Base-by-base conservation (phyloP, 805 yeast species). In the Jamesozyma jinghongensis region DNA sequence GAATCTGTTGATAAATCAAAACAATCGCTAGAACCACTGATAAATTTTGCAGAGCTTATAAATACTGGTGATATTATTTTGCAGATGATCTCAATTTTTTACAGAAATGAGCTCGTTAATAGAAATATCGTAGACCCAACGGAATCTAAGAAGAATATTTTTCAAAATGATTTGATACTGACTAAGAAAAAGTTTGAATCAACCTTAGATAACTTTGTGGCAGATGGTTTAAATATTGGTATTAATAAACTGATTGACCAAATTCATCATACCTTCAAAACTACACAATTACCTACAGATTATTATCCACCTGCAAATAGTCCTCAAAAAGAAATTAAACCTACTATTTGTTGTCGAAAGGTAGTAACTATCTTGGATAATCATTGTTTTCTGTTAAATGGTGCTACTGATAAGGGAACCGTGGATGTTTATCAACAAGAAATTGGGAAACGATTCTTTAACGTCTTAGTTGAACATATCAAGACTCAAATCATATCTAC, bases 401-500 rank as follows among this genome's bases (percentile, higher is more conserved):
- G 87, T 2, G 74, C 92, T 4, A 85, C 96, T 0, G 97, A 90
- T 41, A 85, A 81, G 55, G 74, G 86, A 1, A 81, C 94, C 11
- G 73, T 88, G 19, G 97, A 88, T 50, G 94, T 90, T 0, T 92
- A 87, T 56, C 92, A 88, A 52, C 95, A 88, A 56, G 98, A 92
- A 54, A 79, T 90, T 27, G 95, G 95, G 0, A 85, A 86, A 58
- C 61, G 97, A 33, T 80, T 92, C 45, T 86, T 85, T 54, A 78
- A 74, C 30, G 69, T 79, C 1, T 65, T 92, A 22, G 83, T 85
- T 32, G 87, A 85, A 56, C 75, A 83, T 42, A 69, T 92, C 42
- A 85, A 87, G 51, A 70, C 74, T 37, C 77, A 79, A 53, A 74
- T 79, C 0, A 75, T 90, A 1, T 83, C 94, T 3, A 79, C 78